Percentiles rank a stretch among this genome's conserved stretches.
phyloP scores from a whole-genome alignment of 176 grass and related monocot species.

The Oryza longistaminata region DNA sequence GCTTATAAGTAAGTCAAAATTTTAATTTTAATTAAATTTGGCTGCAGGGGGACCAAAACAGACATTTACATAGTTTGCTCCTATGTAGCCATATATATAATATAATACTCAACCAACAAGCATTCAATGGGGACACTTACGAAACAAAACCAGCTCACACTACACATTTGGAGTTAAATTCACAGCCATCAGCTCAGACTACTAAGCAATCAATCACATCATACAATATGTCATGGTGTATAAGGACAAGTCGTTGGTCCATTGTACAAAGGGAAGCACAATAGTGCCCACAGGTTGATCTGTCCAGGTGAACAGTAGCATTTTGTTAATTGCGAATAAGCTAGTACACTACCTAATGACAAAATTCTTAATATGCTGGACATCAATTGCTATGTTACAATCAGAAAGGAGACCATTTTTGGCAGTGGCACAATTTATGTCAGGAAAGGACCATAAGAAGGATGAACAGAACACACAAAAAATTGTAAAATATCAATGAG shows the following conservation, averaged over 20 bases:
- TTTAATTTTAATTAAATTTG: too few species aligned
- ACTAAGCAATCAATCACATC: neutral
- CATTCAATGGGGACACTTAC: neutral
- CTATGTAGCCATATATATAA: neutral
- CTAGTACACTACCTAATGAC: slow-evolving; percentile 5
- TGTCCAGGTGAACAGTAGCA: neutral
- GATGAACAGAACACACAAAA: neutral
- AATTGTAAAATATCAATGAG: neutral
- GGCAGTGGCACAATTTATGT: neutral
- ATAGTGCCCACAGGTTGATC: neutral
- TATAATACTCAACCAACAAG: neutral
- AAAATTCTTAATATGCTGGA: neutral
- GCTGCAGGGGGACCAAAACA: neutral
- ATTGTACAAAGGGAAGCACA: neutral
- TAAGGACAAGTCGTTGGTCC: too few species aligned
- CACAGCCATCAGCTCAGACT: neutral
- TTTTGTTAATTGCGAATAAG: slow-evolving; percentile 7
- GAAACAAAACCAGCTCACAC: neutral
- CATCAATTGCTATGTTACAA: neutral
- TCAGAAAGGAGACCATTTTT: neutral
- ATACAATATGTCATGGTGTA: neutral
- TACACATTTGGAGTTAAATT: neutral
- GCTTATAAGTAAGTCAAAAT: too few species aligned
- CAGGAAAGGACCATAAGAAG: neutral
- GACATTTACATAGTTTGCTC: neutral